These are phyloP conservation scores for Pseudoscleropodium purum DNA, from an alignment of 225 moss, liverwort and hornwort species.

Conservation along the genomic window DNA sequence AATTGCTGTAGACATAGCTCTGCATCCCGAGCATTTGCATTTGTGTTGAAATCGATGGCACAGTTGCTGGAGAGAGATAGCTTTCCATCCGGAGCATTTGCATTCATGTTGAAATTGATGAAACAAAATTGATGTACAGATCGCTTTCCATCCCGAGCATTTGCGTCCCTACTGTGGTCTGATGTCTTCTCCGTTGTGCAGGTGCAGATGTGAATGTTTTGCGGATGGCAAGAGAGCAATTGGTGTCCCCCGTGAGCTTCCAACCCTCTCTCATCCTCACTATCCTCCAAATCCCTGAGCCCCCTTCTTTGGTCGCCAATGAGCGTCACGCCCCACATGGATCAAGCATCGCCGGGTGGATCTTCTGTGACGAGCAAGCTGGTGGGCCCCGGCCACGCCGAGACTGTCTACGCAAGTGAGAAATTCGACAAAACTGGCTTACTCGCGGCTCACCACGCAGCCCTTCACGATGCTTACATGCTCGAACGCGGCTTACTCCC, in stretches of 20 bases:
- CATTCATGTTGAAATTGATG: neutral
- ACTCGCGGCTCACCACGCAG: constrained; percentile 55
- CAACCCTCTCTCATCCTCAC: neutral
- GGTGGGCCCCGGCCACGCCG: constrained; percentile 32
- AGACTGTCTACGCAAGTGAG: constrained; percentile 51
- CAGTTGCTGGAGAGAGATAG: neutral
- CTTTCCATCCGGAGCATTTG: neutral
- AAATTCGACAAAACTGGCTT: constrained; percentile 61
- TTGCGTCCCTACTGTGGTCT: neutral
- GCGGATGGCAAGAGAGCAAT: constrained; percentile 36
- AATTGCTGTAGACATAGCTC: neutral
- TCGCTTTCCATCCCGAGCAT: neutral
- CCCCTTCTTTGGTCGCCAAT: neutral
- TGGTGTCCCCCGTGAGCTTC: constrained; percentile 19
- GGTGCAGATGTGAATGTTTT: constrained; percentile 21
- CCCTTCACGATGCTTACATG: constrained; percentile 71
- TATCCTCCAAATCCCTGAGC: neutral
- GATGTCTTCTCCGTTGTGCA: neutral
- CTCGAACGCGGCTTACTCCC: constrained; percentile 68
- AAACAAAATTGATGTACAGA: neutral
- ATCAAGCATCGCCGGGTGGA: constrained; percentile 12
- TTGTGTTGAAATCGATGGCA: neutral
- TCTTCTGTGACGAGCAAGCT: constrained; percentile 12
- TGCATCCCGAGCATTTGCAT: neutral
- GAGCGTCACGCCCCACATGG: constrained; percentile 3